phyloP scores from a whole-genome alignment of 2,329 filamentous ascomycete genomes.

The Sarocladiaceae sp. region DNA sequence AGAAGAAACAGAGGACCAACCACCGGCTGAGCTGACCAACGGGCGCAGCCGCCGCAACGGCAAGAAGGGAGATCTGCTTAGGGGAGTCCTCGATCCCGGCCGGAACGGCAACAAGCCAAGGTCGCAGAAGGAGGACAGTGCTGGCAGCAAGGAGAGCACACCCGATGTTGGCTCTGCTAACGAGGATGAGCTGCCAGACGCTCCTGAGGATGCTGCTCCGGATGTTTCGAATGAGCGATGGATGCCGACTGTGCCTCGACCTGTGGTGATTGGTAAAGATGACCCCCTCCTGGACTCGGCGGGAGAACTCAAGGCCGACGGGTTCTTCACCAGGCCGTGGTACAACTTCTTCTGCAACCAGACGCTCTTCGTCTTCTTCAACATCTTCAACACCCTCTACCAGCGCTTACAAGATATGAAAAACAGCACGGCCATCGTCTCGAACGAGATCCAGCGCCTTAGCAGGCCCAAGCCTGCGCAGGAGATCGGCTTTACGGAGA shows the following conservation, averaged over 20 bases:
- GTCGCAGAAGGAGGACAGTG: slow-evolving; percentile 65
- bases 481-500: slow-evolving; percentile 77
- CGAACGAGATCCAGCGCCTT: slow-evolving; percentile 66
- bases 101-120: slow-evolving; percentile 65
- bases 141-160: slow-evolving; percentile 80
- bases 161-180: slow-evolving; percentile 73
- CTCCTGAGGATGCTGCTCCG: slow-evolving; percentile 48
- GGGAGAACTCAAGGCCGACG: slow-evolving; percentile 65
- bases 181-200: slow-evolving; percentile 68
- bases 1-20: slow-evolving; percentile 69
- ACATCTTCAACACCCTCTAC: slow-evolving; percentile 87
- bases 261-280: slow-evolving; percentile 44
- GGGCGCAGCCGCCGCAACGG: slow-evolving; percentile 62
- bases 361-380: slow-evolving; percentile 90
- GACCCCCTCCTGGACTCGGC: slow-evolving; percentile 52
- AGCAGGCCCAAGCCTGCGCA: slow-evolving; percentile 73
- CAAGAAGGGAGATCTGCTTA: slow-evolving; percentile 74
- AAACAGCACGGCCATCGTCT: slow-evolving; percentile 65
- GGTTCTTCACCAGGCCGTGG: slow-evolving; percentile 70
- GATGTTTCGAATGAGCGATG: slow-evolving; percentile 60
- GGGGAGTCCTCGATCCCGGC: slow-evolving; percentile 75
- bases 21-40: slow-evolving; percentile 65
- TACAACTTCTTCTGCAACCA: slow-evolving; percentile 92
- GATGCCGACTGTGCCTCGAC: slow-evolving; percentile 56
- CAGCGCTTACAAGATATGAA: slow-evolving; percentile 79